Evolutionary conservation across 108 stramenopile species (phyloP).

Genomic region (Nitzschia palea): DNA sequence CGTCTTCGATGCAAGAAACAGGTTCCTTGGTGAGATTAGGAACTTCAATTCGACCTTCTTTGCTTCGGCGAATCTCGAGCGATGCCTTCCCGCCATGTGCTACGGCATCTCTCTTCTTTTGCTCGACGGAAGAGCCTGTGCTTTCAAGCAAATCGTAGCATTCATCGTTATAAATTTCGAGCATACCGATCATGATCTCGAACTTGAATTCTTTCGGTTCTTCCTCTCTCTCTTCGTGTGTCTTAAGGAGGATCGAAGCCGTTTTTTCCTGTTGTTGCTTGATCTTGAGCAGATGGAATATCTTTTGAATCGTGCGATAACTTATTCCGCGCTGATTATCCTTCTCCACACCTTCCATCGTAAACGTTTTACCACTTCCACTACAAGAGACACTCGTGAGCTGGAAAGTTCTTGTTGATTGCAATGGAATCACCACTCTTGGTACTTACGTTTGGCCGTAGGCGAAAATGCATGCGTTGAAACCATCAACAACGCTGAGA

Average conservation of each 20-base stretch:
- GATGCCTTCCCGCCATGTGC: slow-evolving; percentile 62
- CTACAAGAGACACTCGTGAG: slow-evolving; percentile 17
- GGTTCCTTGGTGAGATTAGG: slow-evolving; percentile 91
- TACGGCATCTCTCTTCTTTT: slow-evolving; percentile 57
- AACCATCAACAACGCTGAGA: slow-evolving; percentile 94
- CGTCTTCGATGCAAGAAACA: slow-evolving; percentile 77
- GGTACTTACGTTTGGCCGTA: slow-evolving; percentile 88
- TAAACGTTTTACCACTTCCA: slow-evolving; percentile 87
- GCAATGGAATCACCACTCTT: neutral
- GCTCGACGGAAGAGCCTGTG: slow-evolving; percentile 39
- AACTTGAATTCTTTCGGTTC: slow-evolving; percentile 51
- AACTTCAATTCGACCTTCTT: slow-evolving; percentile 88
- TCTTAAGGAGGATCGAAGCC: slow-evolving; percentile 33
- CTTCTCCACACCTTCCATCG: slow-evolving; percentile 83
- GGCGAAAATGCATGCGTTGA: slow-evolving; percentile 99
- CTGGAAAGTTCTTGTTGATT: neutral
- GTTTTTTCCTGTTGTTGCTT: slow-evolving; percentile 62
- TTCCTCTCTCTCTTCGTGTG: slow-evolving; percentile 31
- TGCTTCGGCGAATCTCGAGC: slow-evolving; percentile 70
- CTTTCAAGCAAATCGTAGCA: slow-evolving; percentile 79
- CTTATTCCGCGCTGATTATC: slow-evolving; percentile 82
- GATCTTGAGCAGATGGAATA: slow-evolving; percentile 79
- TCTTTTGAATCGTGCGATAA: slow-evolving; percentile 86
- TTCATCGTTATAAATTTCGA: slow-evolving; percentile 93
- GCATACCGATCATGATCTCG: slow-evolving; percentile 40